Base-by-base conservation (phyloP, 495 filamentous ascomycete species). In the Penicillium atrosanguineum region DNA sequence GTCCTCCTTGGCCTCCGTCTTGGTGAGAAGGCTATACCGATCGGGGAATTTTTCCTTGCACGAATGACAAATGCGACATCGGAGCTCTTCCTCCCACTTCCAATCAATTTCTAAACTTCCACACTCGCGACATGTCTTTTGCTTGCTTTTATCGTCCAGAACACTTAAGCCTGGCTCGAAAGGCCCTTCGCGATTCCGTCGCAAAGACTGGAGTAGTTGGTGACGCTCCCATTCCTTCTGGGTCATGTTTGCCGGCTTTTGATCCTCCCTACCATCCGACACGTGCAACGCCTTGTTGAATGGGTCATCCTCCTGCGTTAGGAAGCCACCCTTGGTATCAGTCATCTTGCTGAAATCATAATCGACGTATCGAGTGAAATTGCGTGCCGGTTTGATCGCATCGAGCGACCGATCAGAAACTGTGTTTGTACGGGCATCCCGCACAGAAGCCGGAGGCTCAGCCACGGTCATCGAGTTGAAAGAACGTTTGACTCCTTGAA, bases 291-390 rank as follows among this genome's bases (percentile, higher is more conserved):
- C 86, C 51, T 85, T 88, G 62, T 95, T 96, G 67, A 84, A 83
- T 1, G 94, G 94, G 66, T 98, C 94, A 63, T 98, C 94, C 54
- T 91, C 87, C 0, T 79, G 77, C 21, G 85, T 87, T 55, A 98
- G 68, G 68, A 98, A 98, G 0, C 94, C 94, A 39, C 94, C 94
- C 61, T 96, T 96, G 7, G 94, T 97, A 66, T 98, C 94, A 14
- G 86, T 93, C 90, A 98, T 98, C 73, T 91, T 91, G 57, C 87
- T 89, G 59, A 98, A 91, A 73, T 98, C 95, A 69, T 96, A 97
- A 53, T 98, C 94, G 59, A 98, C 89, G 70, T 86, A 97, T 69
- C 91, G 90, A 40, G 84, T 81, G 61, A 97, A 96, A 60, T 93
- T 96, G 50, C 80, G 82, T 44, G 85, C 87, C 2, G 87, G 83